Percentiles rank a stretch among this genome's conserved stretches.
phyloP scores from a whole-genome alignment of 306 rosid genomes.

The Urtica urens region DNA sequence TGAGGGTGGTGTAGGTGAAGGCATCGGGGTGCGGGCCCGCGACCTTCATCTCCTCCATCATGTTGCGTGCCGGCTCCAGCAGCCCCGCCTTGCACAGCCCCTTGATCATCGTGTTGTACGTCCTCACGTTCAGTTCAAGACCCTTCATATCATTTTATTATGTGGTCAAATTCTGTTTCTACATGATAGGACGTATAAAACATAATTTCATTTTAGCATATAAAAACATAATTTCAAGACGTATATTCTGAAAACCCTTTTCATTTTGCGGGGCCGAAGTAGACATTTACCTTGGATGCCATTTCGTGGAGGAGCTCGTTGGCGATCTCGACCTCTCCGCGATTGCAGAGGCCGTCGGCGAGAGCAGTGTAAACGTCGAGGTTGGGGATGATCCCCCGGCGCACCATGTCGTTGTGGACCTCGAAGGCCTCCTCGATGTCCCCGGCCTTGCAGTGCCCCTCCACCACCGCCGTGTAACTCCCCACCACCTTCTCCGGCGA shows the following conservation, averaged over 20 bases:
- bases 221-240: no score
- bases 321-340: conserved; percentile 67
- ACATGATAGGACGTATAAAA: no score
- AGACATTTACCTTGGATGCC: no score
- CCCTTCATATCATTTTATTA: no score
- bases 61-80: conserved; percentile 44
- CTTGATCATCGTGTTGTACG: conserved; percentile 59
- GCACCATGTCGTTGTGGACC: conserved; percentile 74
- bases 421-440: conserved; percentile 66
- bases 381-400: conserved; percentile 52
- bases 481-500: conserved; percentile 40
- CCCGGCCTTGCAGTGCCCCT: conserved; percentile 76
- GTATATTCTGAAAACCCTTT: no score
- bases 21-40: conserved; percentile 64
- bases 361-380: conserved; percentile 67
- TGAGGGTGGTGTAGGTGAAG: conserved; percentile 72
- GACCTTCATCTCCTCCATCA: conserved; percentile 67
- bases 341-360: conserved; percentile 77
- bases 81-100: conserved; percentile 83
- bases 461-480: conserved; percentile 58
- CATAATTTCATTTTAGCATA: no score
- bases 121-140: conserved; percentile 65
- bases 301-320: conserved; percentile 80
- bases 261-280: no score
- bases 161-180: no score